Evolutionary conservation across 75 land plant genomes (phyloP), one percentile per base, ranked within the genome.

Genomic region (Selaginella tamariscina): DNA sequence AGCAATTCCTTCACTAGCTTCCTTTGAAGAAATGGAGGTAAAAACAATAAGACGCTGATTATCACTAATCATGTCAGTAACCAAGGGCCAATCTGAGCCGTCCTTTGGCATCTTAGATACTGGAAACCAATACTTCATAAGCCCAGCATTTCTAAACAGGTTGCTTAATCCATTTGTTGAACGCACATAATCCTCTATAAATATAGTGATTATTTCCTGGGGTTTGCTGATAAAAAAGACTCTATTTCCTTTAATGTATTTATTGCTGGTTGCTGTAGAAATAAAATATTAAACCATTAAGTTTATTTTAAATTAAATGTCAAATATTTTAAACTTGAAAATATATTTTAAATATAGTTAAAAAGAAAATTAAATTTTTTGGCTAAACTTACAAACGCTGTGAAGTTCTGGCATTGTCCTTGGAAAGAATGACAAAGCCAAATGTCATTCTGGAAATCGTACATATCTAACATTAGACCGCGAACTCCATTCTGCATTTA

Each of bases 151-250:
- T 33, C 79, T 71, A 66, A 89, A 89, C 24, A 89, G 72, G 5
- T 80, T 84, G 30, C 82, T 78, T 13, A 89, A 65, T 26, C 87
- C 94, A 28, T 76, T 56, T 0, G 81, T 24, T 0, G 85, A 55
- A 26, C 68, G 66, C 67, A 83, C 88, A 70, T 89, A 89, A 57
- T 89, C 94, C 64, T 89, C 94, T 13, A 89, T 89, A 66, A 89
- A 74, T 13, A 89, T 89, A 66, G 90, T 89, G 26, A 89, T 67
- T 32, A 89, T 77, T 65, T 84, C 94, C 27, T 72, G 1, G 89
- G 81, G 68, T 86, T 86, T 39, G 73, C 67, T 24, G 65, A 70
- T 13, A 89, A 68, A 66, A 89, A 89, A 18, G 69, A 32, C 56
- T 73, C 64, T 8, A 89, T 79, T 68, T 89, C 94, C 56, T 79